Percentiles rank a stretch among this genome's conserved stretches.
Conservation (phyloP, 495 filamentous ascomycete species). For the Hyaloscypha hepaticicola region DNA sequence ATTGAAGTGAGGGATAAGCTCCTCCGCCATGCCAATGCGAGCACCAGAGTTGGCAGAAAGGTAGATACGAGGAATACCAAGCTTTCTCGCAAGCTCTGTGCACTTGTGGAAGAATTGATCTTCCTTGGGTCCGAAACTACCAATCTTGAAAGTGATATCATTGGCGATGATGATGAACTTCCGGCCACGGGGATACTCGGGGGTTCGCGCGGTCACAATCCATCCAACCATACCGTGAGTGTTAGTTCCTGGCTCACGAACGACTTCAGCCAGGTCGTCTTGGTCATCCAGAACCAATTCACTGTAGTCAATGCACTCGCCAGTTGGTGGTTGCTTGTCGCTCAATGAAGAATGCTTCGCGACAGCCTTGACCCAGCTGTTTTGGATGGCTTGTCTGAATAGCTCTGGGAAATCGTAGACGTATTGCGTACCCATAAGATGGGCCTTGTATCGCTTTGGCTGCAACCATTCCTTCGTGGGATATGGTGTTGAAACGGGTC, state of each 20-base stretch:
- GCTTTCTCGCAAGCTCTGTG: constrained; percentile 87
- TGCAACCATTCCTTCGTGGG: constrained; percentile 98
- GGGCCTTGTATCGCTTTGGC: constrained; percentile 98
- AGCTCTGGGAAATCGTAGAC: constrained; percentile 99
- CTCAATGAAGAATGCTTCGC: constrained; percentile 67
- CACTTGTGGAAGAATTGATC: constrained; percentile 99
- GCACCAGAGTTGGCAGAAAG: constrained; percentile 99
- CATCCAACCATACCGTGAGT: constrained; percentile 97
- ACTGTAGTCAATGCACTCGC: constrained; percentile 92
- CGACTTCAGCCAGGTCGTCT: constrained; percentile 88
- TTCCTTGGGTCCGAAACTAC: constrained; percentile 93
- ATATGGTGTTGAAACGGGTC: constrained; percentile 88
- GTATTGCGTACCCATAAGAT: constrained; percentile 98
- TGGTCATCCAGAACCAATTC: constrained; percentile 93
- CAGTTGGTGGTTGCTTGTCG: constrained; percentile 77
- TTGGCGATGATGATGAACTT: constrained; percentile 96
- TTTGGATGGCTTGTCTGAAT: constrained; percentile 96
- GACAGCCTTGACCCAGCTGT: constrained; percentile 79
- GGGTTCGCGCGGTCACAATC: constrained; percentile 93
- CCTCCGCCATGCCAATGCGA: constrained; percentile 93
- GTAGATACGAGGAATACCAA: constrained; percentile 96
- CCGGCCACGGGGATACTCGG: constrained; percentile 92
- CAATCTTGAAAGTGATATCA: constrained; percentile 98
- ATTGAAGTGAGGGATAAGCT: constrained; percentile 93
- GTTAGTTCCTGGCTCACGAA: constrained; percentile 92